phyloP scores from a whole-genome alignment of 2,329 filamentous ascomycete genomes.

The Aschersonia sp. region DNA sequence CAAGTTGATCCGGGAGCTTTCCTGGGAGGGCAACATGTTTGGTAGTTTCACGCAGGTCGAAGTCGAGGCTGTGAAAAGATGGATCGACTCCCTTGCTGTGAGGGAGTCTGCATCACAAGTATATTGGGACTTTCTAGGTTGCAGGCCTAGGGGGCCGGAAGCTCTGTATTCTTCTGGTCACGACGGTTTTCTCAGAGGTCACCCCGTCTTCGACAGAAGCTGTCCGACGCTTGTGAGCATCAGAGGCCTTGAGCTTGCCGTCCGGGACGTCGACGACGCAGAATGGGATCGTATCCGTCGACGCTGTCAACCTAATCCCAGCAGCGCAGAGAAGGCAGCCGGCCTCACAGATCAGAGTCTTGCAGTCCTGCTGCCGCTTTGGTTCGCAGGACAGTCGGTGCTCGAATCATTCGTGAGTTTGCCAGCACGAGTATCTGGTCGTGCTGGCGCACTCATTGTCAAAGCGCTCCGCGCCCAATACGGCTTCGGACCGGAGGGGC shows the following conservation, averaged over 20 bases:
- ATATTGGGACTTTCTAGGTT: background rate
- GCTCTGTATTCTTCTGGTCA: background rate
- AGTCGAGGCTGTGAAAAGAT: constrained; percentile 4
- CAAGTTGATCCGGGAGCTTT: constrained; percentile 24
- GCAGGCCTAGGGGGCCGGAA: background rate
- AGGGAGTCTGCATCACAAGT: background rate
- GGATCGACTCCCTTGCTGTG: constrained; percentile 3
- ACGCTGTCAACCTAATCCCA: background rate
- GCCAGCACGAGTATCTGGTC: too few species aligned
- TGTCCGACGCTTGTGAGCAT: background rate
- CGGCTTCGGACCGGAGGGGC: too few species aligned
- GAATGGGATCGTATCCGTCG: background rate
- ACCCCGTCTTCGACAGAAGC: background rate
- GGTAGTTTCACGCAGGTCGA: constrained; percentile 31
- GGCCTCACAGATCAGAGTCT: too few species aligned
- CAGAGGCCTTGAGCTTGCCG: background rate
- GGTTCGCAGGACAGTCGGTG: background rate
- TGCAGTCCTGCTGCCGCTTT: background rate
- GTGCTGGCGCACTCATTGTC: too few species aligned
- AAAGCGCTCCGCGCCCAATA: too few species aligned
- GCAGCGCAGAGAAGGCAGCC: too few species aligned
- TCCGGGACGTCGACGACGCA: background rate
- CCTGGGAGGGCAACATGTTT: constrained; percentile 33
- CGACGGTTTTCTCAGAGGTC: background rate
- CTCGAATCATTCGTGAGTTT: too few species aligned